Evolutionary conservation across 2,329 filamentous ascomycete genomes (phyloP), one percentile per base, ranked within the genome.

Genomic region (Phyllosticta citriasiana): DNA sequence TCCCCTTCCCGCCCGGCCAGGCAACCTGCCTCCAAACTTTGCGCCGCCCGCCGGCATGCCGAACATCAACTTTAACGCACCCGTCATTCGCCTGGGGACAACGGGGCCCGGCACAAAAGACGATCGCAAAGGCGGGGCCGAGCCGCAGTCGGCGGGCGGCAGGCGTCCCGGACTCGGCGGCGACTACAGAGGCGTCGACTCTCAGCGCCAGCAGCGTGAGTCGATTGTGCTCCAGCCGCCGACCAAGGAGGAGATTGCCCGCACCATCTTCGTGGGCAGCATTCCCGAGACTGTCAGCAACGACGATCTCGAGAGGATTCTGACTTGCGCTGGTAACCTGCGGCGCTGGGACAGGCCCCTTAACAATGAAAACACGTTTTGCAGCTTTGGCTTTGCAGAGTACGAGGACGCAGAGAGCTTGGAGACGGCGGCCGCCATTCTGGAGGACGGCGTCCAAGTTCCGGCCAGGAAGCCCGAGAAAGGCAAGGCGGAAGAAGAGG

Each of bases 31-130:
- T 64, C 79, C 86, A 63, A 90, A 86, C 74, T 97, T 96, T 76
- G 89, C 95, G 78, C 85, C 91, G 56, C 92, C 93, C 9, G 80
- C 89, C 57, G 96, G 94, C 72, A 89, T 97, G 82, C 91, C 93
- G 57, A 95, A 96, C 73, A 96, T 99, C 80, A 97, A 99, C 79
- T 96, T 97, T 79, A 96, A 89, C 70, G 94, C 94, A 40, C 92
- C 93, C 61, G 91, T 97, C 63, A 97, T 99, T 71, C 89, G 94
- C 60, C 83, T 99, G 54, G 94, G 93, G 52, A 93, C 91, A 1
- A 83, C 87, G 3, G 83, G 78, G 22, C 74, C 85, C 2, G 79
- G 86, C 26, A 70, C 74, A 40, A 76, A 76, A 57, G 79, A 66
- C 40, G 73, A 74, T 22, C 79, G 81, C 53, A 77, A 79, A 64